Conservation (phyloP, 1,139 yeast genomes). For the Hansenula sp. region DNA sequence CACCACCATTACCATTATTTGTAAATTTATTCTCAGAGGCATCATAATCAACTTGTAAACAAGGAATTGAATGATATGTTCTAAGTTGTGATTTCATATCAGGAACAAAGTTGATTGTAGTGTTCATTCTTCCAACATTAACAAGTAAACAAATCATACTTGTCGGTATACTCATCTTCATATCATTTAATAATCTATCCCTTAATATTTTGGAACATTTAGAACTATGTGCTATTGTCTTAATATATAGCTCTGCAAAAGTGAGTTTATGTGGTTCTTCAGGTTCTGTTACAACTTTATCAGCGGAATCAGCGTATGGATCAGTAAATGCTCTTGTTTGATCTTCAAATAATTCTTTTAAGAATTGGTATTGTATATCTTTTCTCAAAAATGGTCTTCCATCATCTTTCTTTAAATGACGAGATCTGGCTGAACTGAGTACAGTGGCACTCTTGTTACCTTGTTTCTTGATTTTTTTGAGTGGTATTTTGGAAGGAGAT, state of each 20-base stretch:
- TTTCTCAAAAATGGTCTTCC: conserved; percentile 90
- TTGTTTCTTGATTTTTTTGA: conserved; percentile 13
- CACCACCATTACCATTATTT: conserved; percentile 23
- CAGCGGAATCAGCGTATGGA: conserved; percentile 27
- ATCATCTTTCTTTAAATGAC: conserved; percentile 82
- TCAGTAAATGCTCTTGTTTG: conserved; percentile 66
- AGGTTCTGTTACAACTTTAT: conserved; percentile 17
- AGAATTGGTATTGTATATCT: conserved; percentile 83
- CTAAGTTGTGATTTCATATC: conserved; percentile 93
- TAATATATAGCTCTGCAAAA: conserved; percentile 80
- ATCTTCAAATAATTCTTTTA: conserved; percentile 61
- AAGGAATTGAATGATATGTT: conserved; percentile 91
- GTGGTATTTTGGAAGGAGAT: conserved; percentile 2
- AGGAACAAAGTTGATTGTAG: conserved; percentile 93
- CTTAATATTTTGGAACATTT: conserved; percentile 81
- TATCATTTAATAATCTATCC: conserved; percentile 66
- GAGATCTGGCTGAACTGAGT: conserved; percentile 34
- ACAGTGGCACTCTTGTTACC: conserved; percentile 7
- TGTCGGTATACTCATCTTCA: conserved; percentile 63
- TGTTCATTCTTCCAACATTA: conserved; percentile 90
- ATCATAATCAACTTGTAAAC: conserved; percentile 59
- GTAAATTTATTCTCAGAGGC: conserved; percentile 1
- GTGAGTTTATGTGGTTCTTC: conserved; percentile 40
- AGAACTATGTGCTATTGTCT: conserved; percentile 77
- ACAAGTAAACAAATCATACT: conserved; percentile 84